Percentiles rank a stretch among this genome's conserved stretches.
Conservation (phyloP, 2,329 filamentous ascomycete genomes). For the Stemphylium vesicarium region DNA sequence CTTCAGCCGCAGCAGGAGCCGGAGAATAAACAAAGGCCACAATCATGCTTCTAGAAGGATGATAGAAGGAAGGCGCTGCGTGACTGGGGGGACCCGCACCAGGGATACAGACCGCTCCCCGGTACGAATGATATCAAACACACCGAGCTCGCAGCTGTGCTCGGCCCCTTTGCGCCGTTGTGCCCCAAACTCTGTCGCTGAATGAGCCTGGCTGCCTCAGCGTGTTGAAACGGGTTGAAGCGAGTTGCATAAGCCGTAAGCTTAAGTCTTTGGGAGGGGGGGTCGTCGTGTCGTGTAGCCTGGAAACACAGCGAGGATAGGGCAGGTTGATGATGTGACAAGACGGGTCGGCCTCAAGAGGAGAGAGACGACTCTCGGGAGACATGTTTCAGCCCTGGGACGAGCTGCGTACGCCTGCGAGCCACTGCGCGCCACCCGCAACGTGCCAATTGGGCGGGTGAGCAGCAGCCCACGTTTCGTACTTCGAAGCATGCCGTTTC, state of each 20-base stretch:
- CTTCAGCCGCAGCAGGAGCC: conserved; percentile 26
- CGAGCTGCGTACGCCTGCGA: background rate
- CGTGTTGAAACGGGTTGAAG: background rate
- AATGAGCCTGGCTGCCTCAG: conserved; percentile 5
- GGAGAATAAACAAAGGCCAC: conserved; percentile 8
- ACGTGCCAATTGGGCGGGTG: conserved; percentile 15
- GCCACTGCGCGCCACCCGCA: conserved; percentile 3
- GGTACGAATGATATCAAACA: conserved; percentile 1
- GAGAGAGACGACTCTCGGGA: conserved; percentile 9
- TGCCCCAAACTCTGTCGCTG: background rate
- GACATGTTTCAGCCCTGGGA: conserved; percentile 23
- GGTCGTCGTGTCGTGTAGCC: background rate
- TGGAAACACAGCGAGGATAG: conserved; percentile 7
- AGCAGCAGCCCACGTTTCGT: conserved; percentile 31
- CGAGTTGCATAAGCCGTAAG: background rate
- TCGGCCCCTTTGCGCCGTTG: background rate
- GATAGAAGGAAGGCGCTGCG: conserved; percentile 20
- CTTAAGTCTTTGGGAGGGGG: background rate
- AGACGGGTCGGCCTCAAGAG: background rate
- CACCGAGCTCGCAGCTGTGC: background rate
- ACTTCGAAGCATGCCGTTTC: conserved; percentile 8
- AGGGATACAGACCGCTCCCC: background rate
- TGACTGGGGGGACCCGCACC: conserved; percentile 1
- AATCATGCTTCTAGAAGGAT: conserved; percentile 28
- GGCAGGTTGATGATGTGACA: conserved; percentile 15